Evolutionary conservation across 805 yeast species (phyloP).

Genomic region (Yarrowia divulgata): DNA sequence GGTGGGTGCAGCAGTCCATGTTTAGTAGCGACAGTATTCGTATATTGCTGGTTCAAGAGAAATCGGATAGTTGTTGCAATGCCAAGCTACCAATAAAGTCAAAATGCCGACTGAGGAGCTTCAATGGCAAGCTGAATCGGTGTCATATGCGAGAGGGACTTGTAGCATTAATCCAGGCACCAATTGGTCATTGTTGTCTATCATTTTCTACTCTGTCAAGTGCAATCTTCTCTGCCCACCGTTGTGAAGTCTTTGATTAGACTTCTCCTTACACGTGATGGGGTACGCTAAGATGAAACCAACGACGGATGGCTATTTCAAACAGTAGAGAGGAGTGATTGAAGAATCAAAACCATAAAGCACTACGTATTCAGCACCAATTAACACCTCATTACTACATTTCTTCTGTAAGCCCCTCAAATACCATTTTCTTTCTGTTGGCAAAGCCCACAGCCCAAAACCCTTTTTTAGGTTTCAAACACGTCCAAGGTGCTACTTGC

Average conservation of each 20-base stretch:
- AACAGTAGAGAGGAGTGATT: too few species aligned
- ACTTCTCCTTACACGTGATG: slow-evolving; percentile 14
- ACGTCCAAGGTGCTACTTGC: slow-evolving; percentile 28
- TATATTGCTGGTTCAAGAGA: not conserved
- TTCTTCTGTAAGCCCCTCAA: not conserved
- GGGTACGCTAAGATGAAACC: slow-evolving; percentile 2
- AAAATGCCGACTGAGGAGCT: not conserved
- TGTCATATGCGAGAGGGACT: too few species aligned
- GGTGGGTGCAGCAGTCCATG: too few species aligned
- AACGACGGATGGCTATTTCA: too few species aligned
- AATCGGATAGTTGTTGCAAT: too few species aligned
- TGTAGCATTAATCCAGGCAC: too few species aligned
- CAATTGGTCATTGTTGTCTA: not conserved
- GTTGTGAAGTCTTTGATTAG: not conserved
- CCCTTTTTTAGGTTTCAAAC: slow-evolving; percentile 5
- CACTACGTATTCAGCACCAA: too few species aligned
- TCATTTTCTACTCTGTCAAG: not conserved
- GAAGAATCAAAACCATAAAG: too few species aligned
- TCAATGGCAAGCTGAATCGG: not conserved
- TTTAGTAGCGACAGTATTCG: not conserved
- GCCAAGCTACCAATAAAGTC: too few species aligned
- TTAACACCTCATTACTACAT: too few species aligned
- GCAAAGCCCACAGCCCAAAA: slow-evolving; percentile 3
- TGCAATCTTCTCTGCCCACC: not conserved
- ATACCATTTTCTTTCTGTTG: not conserved